Evolutionary conservation across 306 rosid species (phyloP).

Genomic region (Mimosa bimucronata): DNA sequence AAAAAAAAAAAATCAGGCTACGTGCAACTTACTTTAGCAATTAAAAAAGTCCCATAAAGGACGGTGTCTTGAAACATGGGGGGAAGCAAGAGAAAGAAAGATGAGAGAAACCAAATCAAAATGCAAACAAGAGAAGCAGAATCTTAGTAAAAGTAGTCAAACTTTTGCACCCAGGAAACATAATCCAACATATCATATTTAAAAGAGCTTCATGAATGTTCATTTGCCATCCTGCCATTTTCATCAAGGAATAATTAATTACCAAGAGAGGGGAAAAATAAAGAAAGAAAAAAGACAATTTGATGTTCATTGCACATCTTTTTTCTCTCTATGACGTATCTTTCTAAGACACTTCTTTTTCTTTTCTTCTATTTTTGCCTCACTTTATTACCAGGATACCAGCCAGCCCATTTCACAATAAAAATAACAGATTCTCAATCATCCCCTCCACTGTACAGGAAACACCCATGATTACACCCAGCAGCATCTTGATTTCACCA

Average conservation of each 20-base stretch:
- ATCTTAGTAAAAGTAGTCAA: slow-evolving; percentile 62
- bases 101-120: slow-evolving; percentile 50
- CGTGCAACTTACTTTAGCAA: background rate
- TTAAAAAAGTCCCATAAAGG: background rate
- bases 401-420: slow-evolving; percentile 47
- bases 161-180: slow-evolving; percentile 53
- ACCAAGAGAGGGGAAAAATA: background rate
- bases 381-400: slow-evolving; percentile 16
- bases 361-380: slow-evolving; percentile 19
- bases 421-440: slow-evolving; percentile 60
- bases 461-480: slow-evolving; percentile 77
- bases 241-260: slow-evolving; percentile 25
- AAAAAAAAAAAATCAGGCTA: background rate
- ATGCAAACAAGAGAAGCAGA: slow-evolving; percentile 55
- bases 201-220: slow-evolving; percentile 9
- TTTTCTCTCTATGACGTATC: background rate
- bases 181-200: slow-evolving; percentile 23
- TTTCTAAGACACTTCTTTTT: background rate
- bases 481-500: slow-evolving; percentile 45
- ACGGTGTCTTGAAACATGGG: background rate
- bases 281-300: background rate
- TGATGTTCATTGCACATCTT: background rate
- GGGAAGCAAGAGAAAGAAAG: background rate
- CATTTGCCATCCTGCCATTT: background rate
- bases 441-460: slow-evolving; percentile 63